Conservation (phyloP, 768 basidiomycete species). For the Pleurotus tuber-regium region DNA sequence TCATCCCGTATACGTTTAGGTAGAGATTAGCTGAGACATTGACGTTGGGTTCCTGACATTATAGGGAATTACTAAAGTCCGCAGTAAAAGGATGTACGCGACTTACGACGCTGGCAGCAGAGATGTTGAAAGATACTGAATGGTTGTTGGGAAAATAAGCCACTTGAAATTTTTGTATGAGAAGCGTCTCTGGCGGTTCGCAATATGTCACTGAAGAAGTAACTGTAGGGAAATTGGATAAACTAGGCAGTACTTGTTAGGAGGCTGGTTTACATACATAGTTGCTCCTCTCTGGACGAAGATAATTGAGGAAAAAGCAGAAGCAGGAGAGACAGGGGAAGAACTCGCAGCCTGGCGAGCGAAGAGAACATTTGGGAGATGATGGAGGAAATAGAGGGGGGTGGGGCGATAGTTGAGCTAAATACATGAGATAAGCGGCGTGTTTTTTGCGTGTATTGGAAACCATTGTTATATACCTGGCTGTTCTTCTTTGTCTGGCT, state of each 20-base stretch:
- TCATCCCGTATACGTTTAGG: conserved; percentile 85
- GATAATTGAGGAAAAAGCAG: conserved; percentile 20
- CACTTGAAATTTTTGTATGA: conserved; percentile 76
- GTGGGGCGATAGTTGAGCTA: neutral
- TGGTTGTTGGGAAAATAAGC: conserved; percentile 67
- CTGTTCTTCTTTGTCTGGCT: neutral
- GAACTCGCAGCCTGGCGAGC: conserved; percentile 77
- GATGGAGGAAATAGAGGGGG: conserved; percentile 11
- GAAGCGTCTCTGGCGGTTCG: conserved; percentile 72
- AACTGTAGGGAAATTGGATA: conserved; percentile 40
- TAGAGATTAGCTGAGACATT: conserved; percentile 81
- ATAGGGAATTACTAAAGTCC: neutral
- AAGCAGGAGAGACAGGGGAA: conserved; percentile 38
- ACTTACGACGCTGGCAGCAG: conserved; percentile 83
- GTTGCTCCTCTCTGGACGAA: conserved; percentile 7
- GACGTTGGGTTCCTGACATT: conserved; percentile 60
- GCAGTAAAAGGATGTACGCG: neutral
- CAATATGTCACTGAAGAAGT: conserved; percentile 90
- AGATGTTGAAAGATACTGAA: conserved; percentile 81
- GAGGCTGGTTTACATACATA: neutral
- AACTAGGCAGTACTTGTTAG: conserved; percentile 5
- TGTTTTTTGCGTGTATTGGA: neutral
- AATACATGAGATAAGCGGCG: neutral
- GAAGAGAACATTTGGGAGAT: conserved; percentile 52
- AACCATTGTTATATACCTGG: conserved; percentile 5